Evolutionary conservation across 306 rosid species (phyloP).

Genomic region (Arachis hypogaea): DNA sequence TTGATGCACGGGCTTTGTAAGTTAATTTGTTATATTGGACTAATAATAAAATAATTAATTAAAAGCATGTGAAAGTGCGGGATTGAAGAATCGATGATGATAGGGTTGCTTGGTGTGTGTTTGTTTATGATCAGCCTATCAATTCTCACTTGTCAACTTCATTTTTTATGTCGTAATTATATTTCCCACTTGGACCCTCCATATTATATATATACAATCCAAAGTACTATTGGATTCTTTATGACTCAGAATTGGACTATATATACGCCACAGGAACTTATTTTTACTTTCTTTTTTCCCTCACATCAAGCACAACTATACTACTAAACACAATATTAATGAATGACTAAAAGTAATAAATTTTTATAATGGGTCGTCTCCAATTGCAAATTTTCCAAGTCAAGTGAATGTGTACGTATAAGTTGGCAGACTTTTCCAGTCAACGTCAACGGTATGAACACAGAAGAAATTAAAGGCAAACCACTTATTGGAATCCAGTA

Average conservation of each 20-base stretch:
- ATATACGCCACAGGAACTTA: too few species aligned
- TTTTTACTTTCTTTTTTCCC: too few species aligned
- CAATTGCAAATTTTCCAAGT: constrained; percentile 31
- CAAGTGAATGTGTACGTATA: constrained; percentile 18
- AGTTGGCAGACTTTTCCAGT: constrained; percentile 10
- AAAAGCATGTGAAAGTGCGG: constrained; percentile 24
- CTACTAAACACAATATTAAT: too few species aligned
- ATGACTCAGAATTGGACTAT: too few species aligned
- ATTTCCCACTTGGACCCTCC: too few species aligned
- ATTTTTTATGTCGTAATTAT: neutral
- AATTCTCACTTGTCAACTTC: neutral
- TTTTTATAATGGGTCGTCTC: constrained; percentile 20
- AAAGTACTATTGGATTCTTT: too few species aligned
- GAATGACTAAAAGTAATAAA: too few species aligned
- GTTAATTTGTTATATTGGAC: neutral
- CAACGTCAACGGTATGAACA: neutral
- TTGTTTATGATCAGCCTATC: neutral
- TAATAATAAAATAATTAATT: neutral
- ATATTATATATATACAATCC: too few species aligned
- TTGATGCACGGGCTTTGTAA: neutral
- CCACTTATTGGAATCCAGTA: neutral
- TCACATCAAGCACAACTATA: too few species aligned
- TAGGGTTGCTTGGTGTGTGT: constrained; percentile 29
- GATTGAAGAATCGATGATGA: constrained; percentile 1
- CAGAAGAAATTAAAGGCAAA: neutral